These are phyloP conservation scores for Aspergillus japonicus DNA, from an alignment of 2,329 filamentous ascomycete species.

Conservation along the genomic window DNA sequence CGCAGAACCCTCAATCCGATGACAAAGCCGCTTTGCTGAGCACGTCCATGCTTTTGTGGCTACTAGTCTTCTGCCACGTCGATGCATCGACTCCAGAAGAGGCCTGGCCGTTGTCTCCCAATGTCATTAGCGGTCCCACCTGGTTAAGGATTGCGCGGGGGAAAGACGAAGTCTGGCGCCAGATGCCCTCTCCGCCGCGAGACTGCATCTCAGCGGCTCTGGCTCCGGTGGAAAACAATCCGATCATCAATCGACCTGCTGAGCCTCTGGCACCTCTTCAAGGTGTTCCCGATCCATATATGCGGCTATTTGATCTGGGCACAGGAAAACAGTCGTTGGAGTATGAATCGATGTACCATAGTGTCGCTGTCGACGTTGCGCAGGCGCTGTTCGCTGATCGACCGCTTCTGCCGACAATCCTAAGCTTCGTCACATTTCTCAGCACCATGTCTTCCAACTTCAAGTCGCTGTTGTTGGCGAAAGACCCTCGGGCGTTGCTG, in stretches of 20 bases:
- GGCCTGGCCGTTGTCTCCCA: background rate
- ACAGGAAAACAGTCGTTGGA: background rate
- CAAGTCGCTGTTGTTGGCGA: background rate
- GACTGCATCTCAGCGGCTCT: background rate
- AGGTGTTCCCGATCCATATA: background rate
- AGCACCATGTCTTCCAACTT: background rate
- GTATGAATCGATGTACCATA: background rate
- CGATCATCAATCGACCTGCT: background rate
- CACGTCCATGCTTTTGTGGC: background rate
- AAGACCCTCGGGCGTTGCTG: background rate
- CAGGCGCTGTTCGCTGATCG: background rate
- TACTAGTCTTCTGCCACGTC: background rate
- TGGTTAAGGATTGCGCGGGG: background rate
- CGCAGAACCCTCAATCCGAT: background rate
- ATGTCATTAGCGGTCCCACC: background rate
- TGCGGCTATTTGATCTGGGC: background rate
- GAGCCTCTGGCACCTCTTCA: no score
- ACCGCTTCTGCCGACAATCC: background rate
- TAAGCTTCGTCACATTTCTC: background rate
- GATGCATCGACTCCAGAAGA: background rate
- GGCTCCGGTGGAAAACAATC: background rate
- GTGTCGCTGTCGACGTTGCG: background rate
- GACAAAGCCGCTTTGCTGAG: background rate
- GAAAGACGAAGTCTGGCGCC: background rate
- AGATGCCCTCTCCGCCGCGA: background rate